Evolutionary conservation across 805 yeast genomes (phyloP).

Genomic region (Saccharomyces jurei): DNA sequence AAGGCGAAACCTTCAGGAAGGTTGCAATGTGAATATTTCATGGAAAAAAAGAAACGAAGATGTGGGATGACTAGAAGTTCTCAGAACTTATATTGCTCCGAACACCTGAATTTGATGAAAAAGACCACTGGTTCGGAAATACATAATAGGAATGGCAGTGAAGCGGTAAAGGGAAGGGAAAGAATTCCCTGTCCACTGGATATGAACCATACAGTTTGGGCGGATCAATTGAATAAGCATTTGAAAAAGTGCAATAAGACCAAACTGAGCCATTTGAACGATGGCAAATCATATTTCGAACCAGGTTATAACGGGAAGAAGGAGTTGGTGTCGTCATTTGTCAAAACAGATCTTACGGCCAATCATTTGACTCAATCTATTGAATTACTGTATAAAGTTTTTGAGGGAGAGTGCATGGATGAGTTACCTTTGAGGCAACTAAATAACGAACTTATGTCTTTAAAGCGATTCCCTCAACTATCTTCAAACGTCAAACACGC

Average conservation of each 20-base stretch:
- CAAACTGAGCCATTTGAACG: conserved; percentile 26
- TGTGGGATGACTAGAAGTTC: conserved; percentile 28
- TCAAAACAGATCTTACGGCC: neutral
- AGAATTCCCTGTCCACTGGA: conserved; percentile 68
- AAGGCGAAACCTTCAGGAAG: conserved; percentile 1
- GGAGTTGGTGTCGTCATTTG: conserved; percentile 1
- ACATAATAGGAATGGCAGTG: neutral
- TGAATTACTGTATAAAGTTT: conserved; percentile 31
- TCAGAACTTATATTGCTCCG: conserved; percentile 48
- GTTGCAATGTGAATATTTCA: conserved; percentile 21
- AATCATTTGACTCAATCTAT: conserved; percentile 9
- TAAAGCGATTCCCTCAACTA: conserved; percentile 37
- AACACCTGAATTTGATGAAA: conserved; percentile 60
- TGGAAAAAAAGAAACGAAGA: conserved; percentile 20
- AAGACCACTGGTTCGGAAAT: neutral
- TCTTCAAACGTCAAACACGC: conserved; percentile 66
- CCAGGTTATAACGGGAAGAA: conserved; percentile 38
- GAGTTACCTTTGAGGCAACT: conserved; percentile 22
- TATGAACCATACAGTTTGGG: conserved; percentile 67
- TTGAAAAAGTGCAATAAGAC: conserved; percentile 51
- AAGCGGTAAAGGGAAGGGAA: neutral
- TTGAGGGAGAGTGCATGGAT: conserved; percentile 31
- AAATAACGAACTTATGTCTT: conserved; percentile 26
- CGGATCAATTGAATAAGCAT: conserved; percentile 46
- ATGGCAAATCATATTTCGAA: conserved; percentile 43